phyloP scores from a whole-genome alignment of 257 asterid genomes.

The Lithospermum erythrorhizon region DNA sequence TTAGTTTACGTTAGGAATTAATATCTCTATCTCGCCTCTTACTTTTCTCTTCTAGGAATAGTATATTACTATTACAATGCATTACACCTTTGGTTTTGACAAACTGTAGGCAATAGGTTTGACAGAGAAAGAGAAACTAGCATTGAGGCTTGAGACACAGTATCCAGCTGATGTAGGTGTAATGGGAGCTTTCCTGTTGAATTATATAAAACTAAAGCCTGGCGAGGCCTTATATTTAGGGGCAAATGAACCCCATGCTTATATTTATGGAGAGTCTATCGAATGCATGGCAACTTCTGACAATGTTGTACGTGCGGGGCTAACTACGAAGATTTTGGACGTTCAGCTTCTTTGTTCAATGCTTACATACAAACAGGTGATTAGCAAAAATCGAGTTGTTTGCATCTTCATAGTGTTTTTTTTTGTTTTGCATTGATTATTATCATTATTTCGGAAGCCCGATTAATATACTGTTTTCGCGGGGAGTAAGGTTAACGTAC shows the following conservation, averaged over 20 bases:
- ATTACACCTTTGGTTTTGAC: background rate
- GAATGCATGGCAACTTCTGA: slow-evolving; percentile 93
- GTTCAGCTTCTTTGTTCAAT: slow-evolving; percentile 62
- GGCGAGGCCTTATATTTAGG: slow-evolving; percentile 69
- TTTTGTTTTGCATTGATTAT: no score
- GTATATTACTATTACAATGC: background rate
- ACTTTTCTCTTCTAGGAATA: background rate
- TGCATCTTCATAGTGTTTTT: background rate
- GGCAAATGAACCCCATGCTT: slow-evolving; percentile 78
- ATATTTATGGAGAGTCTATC: slow-evolving; percentile 55
- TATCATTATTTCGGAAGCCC: no score
- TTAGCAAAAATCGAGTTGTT: background rate
- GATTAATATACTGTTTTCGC: no score
- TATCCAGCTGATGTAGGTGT: slow-evolving; percentile 63
- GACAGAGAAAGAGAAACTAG: slow-evolving; percentile 53
- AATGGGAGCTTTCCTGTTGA: slow-evolving; percentile 53
- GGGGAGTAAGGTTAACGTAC: no score
- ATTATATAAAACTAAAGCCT: slow-evolving; percentile 52
- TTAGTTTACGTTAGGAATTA: background rate
- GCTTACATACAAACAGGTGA: slow-evolving; percentile 83
- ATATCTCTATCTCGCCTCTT: background rate
- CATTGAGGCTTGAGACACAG: slow-evolving; percentile 53
- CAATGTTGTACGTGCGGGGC: slow-evolving; percentile 82
- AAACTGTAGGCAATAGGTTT: slow-evolving; percentile 31
- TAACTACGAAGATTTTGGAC: slow-evolving; percentile 60